phyloP scores from a whole-genome alignment of 495 filamentous ascomycete species.

The Daldinia decipiens region DNA sequence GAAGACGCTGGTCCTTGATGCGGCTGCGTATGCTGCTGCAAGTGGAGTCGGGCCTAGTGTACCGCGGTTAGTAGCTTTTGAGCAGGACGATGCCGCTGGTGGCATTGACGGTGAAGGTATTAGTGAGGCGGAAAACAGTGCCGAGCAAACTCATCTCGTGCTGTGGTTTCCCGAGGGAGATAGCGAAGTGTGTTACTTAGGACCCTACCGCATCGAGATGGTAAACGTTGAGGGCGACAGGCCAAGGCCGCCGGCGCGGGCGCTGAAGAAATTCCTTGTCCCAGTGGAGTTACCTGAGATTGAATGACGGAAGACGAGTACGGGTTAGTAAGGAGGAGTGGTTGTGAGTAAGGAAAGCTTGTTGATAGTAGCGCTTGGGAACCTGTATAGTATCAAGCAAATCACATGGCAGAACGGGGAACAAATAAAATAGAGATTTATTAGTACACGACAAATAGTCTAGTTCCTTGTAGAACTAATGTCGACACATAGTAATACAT shows the following conservation, averaged over 20 bases:
- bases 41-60: background rate
- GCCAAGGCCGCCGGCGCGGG: conserved; percentile 31
- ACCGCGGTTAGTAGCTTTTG: background rate
- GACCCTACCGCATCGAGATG: conserved; percentile 36
- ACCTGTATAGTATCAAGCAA: background rate
- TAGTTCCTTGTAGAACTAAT: conserved; percentile 25
- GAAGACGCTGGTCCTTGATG: background rate
- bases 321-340: too few species aligned
- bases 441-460: conserved; percentile 35
- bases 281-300: background rate
- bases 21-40: background rate
- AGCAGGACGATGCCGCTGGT: background rate
- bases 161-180: conserved; percentile 12
- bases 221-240: conserved; percentile 52
- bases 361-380: background rate
- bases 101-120: background rate
- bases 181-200: conserved; percentile 22
- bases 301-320: background rate
- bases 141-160: background rate
- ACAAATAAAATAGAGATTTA: conserved; percentile 8
- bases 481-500: conserved; percentile 35
- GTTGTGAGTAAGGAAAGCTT: background rate
- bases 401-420: background rate
- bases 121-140: background rate
- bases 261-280: conserved; percentile 34